Evolutionary conservation across 768 basidiomycete species (phyloP), one percentile per base, ranked within the genome.

Genomic region (Pleurotus cornucopiae): DNA sequence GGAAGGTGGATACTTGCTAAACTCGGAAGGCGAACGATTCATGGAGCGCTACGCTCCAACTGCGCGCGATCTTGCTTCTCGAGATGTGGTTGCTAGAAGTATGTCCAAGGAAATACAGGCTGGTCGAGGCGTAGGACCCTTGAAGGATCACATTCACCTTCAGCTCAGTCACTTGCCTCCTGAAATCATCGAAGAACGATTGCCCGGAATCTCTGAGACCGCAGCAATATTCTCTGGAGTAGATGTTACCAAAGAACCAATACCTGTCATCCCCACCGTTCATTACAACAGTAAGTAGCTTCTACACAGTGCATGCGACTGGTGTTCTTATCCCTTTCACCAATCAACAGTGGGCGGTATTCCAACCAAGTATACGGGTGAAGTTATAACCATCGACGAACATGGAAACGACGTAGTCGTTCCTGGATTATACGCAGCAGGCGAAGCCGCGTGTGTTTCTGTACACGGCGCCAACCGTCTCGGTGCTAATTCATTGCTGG

Each of bases 21-120:
- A 99, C 78, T 91, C 93, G 7, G 89, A 98, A 77, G 96, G 96
- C 68, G 96, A 99, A 73, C 89, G 96, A 58, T 99, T 99, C 80
- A 99, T 99, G 96, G 95, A 98, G 73, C 91, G 95, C 71, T 98
- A 98, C 71, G 96, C 96, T 0, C 96, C 96, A 9, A 97, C 95
- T 44, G 96, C 96, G 60, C 98, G 98, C 79, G 96, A 99, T 79
- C 84, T 99, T 63, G 96, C 96, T 46, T 99, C 96, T 48, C 94
- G 96, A 67, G 96, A 99, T 68, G 96, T 99, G 67, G 96, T 99
- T 30, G 98, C 96, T 47, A 92, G 96, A 64, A 94, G 91, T 51
- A 99, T 98, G 95, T 98, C 96, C 46, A 79, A 98, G 63, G 96
- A 99, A 72, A 91, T 99, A 64, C 89, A 96, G 57, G 96, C 98